Base-by-base conservation (phyloP, 345 rosid species). In the Theobroma cacao region DNA sequence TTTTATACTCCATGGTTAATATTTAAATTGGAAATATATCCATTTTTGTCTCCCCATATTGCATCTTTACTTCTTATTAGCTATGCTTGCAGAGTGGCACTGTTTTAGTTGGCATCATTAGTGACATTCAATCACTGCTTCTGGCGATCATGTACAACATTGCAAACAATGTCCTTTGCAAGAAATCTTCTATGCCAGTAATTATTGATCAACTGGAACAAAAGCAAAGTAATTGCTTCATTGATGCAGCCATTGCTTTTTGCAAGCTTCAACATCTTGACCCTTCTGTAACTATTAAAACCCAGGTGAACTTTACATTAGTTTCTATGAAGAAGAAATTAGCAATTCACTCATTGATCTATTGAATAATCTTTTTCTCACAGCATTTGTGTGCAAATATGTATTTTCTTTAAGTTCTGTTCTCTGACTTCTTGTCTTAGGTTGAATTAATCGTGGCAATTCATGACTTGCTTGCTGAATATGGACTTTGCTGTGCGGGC, bases 181-280 rank as follows among this genome's bases (percentile, higher is more conserved):
- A 91, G 87, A 90, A 84, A 76, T 83, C 87, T 79, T 85, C 83
- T 62, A 90, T 77, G 31, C 83, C 82, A 48, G 79, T 72, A 66
- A 80, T 80, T 80, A 82, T 80, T 76, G 95, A 86, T 86, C 85
- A 79, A 77, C 77, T 80, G 53, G 99, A 90, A 68, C 90, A 92
- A 83, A 87, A 87, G 86, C 93, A 87, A 80, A 87, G 77, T 81
- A 82, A 85, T 78, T 89, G 93, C 86, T 89, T 94, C 81, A 84
- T 91, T 67, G 89, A 89, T 84, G 97, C 98, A 63, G 92, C 89
- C 80, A 92, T 90, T 85, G 91, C 91, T 7, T 96, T 92, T 83
- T 90, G 97, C 94, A 96, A 92, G 85, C 91, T 94, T 85, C 99
- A 94, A 81, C 97, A 94, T 78, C 90, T 96, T 60, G 86, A 88